Evolutionary conservation across 495 filamentous ascomycete genomes (phyloP), one percentile per base, ranked within the genome.

Genomic region (Daldinia decipiens): DNA sequence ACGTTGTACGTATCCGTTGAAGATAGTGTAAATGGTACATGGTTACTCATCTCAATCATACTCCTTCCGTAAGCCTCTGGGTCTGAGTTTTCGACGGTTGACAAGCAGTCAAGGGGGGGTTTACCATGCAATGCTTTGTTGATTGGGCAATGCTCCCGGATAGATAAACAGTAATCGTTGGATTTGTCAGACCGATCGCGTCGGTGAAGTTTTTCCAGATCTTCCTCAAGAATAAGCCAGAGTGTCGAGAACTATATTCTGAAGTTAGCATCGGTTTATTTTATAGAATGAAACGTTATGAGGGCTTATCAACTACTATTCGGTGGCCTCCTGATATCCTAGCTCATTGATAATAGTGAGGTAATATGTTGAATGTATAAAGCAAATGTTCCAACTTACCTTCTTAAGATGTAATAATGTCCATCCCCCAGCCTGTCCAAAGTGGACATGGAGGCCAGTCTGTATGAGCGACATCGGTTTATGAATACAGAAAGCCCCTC

Each of bases 391-490:
- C 19, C 15, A 17, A 50, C 47, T 59, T 45, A 72, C 68, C 56
- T 68, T 76, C 29, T 76, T 76, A 24, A 76, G 56, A 45, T 74
- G 63, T 21, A 73, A 36, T 4, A 76, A 29, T 11, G 52, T 64
- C 60, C 59, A 76, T 1, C 67, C 70, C 0, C 32, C 34, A 24
- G 74, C 66, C 24, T 74, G 67, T 3, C 71, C 71, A 8, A 74
- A 60, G 13, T 76, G 74, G 11, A 76, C 52, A 15, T 76, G 74
- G 1, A 76, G 29, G 0, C 71, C 74, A 0, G 51, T 59, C 0
- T 3, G 12, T 5, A 65, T 13, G 0, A 0, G 0, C 0, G n/a
- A 3, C 57, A 55, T 60, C 1, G 74, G 74, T 43, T 76, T 76
- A 29, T 76, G 74, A 17, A 76, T 64, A 32, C 74, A 54, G 11